Conservation (phyloP, 345 rosid genomes). For the Camelina sativa region DNA sequence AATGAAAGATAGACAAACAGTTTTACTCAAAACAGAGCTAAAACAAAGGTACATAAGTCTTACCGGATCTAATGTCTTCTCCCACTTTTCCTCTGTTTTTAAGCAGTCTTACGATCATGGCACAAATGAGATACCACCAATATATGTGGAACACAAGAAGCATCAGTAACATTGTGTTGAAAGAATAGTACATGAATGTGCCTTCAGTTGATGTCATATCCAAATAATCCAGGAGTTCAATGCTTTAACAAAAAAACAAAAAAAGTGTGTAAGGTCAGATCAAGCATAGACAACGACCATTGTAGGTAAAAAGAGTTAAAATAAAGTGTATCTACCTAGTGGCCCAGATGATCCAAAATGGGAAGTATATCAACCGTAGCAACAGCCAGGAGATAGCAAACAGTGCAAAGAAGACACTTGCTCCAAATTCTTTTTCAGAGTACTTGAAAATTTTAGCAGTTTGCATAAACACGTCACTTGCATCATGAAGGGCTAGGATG, state of each 20-base stretch:
- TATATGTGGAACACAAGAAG: conserved; percentile 91
- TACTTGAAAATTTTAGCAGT: conserved; percentile 92
- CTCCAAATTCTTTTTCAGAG: conserved; percentile 83
- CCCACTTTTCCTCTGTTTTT: conserved; percentile 91
- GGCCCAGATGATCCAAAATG: conserved; percentile 82
- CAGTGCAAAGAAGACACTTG: conserved; percentile 88
- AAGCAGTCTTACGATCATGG: conserved; percentile 83
- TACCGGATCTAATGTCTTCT: conserved; percentile 98
- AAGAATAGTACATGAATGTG: conserved; percentile 62
- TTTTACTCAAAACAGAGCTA: conserved; percentile 2
- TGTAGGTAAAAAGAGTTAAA: not conserved
- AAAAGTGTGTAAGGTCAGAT: conserved; percentile 12
- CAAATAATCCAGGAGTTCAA: conserved; percentile 52
- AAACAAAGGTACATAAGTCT: conserved; percentile 34
- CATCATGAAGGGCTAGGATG: conserved; percentile 90
- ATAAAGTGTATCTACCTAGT: conserved; percentile 57
- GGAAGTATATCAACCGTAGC: conserved; percentile 85
- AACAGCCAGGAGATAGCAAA: conserved; percentile 94
- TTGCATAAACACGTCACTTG: conserved; percentile 88
- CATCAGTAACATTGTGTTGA: conserved; percentile 87
- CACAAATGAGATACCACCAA: conserved; percentile 94
- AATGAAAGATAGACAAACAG: not conserved
- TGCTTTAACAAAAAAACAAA: conserved; percentile 53
- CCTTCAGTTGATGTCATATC: conserved; percentile 53
- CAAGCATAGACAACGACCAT: not conserved